Evolutionary conservation across 2,329 filamentous ascomycete genomes (phyloP).

Genomic region (Zymoseptoria brevis): DNA sequence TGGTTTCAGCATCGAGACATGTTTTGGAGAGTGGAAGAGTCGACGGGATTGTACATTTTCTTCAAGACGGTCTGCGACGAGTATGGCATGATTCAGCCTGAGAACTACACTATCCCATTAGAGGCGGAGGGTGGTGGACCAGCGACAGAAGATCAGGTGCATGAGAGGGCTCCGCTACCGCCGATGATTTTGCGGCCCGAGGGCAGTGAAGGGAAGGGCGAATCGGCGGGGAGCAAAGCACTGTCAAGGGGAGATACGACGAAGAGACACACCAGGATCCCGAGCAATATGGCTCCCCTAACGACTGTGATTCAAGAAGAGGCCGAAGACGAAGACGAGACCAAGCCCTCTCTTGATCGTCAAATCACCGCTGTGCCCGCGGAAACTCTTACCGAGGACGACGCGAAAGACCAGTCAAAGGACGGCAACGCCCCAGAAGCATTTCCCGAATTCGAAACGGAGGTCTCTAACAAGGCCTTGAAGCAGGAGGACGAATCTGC

Average conservation of each 20-base stretch:
- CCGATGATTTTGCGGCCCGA: conserved; percentile 14
- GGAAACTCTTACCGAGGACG: conserved; percentile 6
- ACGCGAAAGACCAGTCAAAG: conserved; percentile 1
- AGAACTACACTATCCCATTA: conserved; percentile 90
- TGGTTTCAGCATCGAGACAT: conserved; percentile 97
- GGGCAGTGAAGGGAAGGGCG: conserved; percentile 18
- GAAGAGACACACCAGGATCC: conserved; percentile 73
- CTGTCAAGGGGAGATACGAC: conserved; percentile 60
- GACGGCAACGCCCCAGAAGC: background rate
- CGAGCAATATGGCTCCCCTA: conserved; percentile 69
- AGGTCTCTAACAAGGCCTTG: background rate
- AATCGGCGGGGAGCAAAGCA: conserved; percentile 35
- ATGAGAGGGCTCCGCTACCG: conserved; percentile 1
- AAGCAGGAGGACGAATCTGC: background rate
- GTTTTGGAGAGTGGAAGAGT: conserved; percentile 87
- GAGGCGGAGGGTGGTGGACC: conserved; percentile 79
- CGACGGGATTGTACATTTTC: conserved; percentile 88
- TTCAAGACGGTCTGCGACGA: conserved; percentile 96
- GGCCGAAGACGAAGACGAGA: conserved; percentile 51
- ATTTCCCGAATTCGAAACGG: background rate
- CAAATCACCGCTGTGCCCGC: conserved; percentile 12
- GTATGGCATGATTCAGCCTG: conserved; percentile 79
- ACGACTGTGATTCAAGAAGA: conserved; percentile 75
- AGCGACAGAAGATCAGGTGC: conserved; percentile 18
- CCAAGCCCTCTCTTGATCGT: conserved; percentile 20